phyloP scores from a whole-genome alignment of 148 eudicot genomes.

The Limonium bicolor region DNA sequence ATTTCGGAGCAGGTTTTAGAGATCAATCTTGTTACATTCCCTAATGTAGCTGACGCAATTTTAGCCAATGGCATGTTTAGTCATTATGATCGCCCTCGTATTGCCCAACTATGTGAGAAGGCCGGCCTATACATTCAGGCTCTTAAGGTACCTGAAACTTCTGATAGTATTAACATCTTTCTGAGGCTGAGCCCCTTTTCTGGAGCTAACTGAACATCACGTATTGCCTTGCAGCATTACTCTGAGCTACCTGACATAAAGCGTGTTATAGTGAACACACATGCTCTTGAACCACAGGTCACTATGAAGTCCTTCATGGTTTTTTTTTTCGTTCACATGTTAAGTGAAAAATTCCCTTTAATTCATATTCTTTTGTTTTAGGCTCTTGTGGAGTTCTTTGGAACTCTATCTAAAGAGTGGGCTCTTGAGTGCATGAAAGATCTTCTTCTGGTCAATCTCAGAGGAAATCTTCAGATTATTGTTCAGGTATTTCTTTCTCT shows the following conservation, averaged over 20 bases:
- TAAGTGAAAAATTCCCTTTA: neutral
- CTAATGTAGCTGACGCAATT: slow-evolving; percentile 96
- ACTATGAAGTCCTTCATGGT: too few species aligned
- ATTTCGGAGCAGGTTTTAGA: slow-evolving; percentile 51
- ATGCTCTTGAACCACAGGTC: slow-evolving; percentile 99
- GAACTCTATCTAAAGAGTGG: slow-evolving; percentile 93
- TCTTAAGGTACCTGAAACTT: slow-evolving; percentile 39
- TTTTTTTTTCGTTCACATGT: too few species aligned
- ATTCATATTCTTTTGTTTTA: neutral
- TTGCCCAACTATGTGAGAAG: slow-evolving; percentile 96
- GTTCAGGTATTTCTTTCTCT: slow-evolving; percentile 51
- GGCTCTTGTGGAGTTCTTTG: slow-evolving; percentile 90
- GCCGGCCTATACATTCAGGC: slow-evolving; percentile 90
- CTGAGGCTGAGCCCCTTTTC: too few species aligned
- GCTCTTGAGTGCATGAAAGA: slow-evolving; percentile 98
- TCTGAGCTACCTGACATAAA: slow-evolving; percentile 76
- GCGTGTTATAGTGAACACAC: slow-evolving; percentile 94
- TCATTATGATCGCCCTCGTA: slow-evolving; percentile 92
- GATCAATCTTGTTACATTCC: slow-evolving; percentile 88
- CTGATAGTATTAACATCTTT: neutral
- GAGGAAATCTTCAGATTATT: slow-evolving; percentile 97
- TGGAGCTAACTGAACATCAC: slow-evolving; percentile 7
- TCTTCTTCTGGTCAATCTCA: slow-evolving; percentile 73
- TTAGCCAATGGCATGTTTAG: slow-evolving; percentile 98
- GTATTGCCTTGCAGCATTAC: slow-evolving; percentile 62